Evolutionary conservation across 2,329 filamentous ascomycete genomes (phyloP).

Genomic region (Colletotrichum kahawae): DNA sequence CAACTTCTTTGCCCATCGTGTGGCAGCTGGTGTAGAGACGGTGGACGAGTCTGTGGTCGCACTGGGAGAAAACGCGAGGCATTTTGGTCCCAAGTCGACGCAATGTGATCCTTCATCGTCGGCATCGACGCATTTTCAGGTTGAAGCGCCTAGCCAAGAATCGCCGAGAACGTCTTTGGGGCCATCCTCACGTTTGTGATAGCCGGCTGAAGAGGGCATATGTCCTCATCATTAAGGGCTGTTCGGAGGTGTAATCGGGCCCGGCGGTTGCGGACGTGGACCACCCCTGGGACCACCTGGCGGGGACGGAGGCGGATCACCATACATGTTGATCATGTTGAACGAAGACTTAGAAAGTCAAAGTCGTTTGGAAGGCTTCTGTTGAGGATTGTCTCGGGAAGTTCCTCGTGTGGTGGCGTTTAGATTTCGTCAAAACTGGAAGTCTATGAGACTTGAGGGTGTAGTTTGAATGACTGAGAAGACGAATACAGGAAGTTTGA

Average conservation of each 20-base stretch:
- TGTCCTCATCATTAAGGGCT: not conserved
- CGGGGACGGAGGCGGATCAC: not conserved
- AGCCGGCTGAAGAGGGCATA: not conserved
- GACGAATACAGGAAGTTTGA: not conserved
- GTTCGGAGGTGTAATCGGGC: not conserved
- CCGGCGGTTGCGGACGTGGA: not conserved
- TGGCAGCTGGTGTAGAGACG: not conserved
- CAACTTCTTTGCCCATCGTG: not conserved
- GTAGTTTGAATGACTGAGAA: not conserved
- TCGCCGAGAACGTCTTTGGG: not conserved
- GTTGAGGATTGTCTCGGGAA: not conserved
- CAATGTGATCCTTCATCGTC: not conserved
- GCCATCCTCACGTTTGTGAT: not conserved
- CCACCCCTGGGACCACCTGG: not conserved
- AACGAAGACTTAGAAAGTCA: not conserved
- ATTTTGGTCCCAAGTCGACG: not conserved
- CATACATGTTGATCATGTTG: not conserved
- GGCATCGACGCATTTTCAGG: not conserved
- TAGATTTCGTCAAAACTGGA: not conserved
- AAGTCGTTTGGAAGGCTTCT: not conserved
- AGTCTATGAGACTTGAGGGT: not conserved
- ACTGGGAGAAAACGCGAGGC: not conserved
- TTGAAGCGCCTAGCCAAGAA: not conserved
- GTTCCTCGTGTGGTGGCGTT: not conserved
- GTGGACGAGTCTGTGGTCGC: not conserved